phyloP scores from a whole-genome alignment of 1,284 basidiomycete species.

The Cerioporus squamosus region DNA sequence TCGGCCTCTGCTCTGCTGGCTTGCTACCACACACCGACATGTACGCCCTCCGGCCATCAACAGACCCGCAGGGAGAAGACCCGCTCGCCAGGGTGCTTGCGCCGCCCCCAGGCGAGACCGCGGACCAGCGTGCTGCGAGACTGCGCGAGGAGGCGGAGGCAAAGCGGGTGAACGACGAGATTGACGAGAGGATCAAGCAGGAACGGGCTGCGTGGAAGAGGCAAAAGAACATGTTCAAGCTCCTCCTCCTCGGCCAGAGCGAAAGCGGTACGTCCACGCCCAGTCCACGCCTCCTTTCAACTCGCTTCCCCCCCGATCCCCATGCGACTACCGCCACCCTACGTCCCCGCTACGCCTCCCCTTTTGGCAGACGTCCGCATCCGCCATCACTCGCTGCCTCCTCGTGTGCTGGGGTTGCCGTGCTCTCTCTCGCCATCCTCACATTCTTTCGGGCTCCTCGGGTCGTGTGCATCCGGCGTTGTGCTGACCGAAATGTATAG shows the following conservation, averaged over 20 bases:
- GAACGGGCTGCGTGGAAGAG: constrained; percentile 49
- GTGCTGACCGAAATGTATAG: constrained; percentile 13
- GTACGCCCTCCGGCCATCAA: constrained; percentile 14
- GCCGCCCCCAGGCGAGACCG: constrained; percentile 31
- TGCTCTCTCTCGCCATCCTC: too few species aligned
- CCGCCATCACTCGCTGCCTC: neutral
- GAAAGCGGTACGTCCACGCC: constrained; percentile 62
- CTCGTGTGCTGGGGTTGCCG: too few species aligned
- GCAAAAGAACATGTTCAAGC: constrained; percentile 51
- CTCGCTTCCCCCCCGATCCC: neutral
- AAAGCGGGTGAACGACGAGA: constrained; percentile 54
- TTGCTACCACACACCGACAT: neutral
- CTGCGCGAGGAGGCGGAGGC: constrained; percentile 54
- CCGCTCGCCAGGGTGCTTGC: constrained; percentile 32
- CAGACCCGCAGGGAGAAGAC: constrained; percentile 26
- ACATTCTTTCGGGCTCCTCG: too few species aligned
- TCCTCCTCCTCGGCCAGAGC: constrained; percentile 64
- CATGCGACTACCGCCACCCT: too few species aligned
- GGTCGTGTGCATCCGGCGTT: neutral
- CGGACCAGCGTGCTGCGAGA: constrained; percentile 36
- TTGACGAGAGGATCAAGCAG: constrained; percentile 57
- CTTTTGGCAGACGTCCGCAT: neutral
- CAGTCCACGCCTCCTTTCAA: neutral
- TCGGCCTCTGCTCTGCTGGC: too few species aligned
- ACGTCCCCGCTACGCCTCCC: neutral